phyloP scores from a whole-genome alignment of 2,329 filamentous ascomycete species.

The Ophiobolus disseminans region DNA sequence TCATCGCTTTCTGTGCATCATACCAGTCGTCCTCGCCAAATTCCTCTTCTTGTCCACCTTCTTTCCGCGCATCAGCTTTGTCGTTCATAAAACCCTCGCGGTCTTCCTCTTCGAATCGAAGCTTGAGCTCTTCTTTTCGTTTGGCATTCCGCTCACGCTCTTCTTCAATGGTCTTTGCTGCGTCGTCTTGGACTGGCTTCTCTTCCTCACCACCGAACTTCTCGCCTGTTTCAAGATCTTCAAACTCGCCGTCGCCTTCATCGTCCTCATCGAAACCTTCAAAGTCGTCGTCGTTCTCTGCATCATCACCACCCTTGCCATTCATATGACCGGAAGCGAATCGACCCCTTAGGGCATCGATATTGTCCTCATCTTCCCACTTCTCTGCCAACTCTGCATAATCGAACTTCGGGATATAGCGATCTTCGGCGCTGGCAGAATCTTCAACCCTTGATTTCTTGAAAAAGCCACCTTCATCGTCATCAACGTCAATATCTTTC shows the following conservation, averaged over 20 bases:
- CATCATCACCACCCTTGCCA: slow-evolving; percentile 42
- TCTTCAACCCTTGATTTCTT: slow-evolving; percentile 61
- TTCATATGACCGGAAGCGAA: slow-evolving; percentile 76
- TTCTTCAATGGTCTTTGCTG: slow-evolving; percentile 70
- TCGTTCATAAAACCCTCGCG: slow-evolving; percentile 94
- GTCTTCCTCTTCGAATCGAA: slow-evolving; percentile 97
- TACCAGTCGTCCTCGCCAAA: slow-evolving; percentile 99
- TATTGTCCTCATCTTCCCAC: slow-evolving; percentile 80
- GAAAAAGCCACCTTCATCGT: slow-evolving; percentile 70
- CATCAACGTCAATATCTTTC: slow-evolving; percentile 61
- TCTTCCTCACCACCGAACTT: slow-evolving; percentile 55
- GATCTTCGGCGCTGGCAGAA: slow-evolving; percentile 69
- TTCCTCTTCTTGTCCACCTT: slow-evolving; percentile 73
- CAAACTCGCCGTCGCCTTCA: slow-evolving; percentile 79
- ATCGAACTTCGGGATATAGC: slow-evolving; percentile 78
- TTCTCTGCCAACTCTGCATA: slow-evolving; percentile 82
- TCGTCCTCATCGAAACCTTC: slow-evolving; percentile 66
- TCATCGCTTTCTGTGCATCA: slow-evolving; percentile 89
- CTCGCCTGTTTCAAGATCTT: slow-evolving; percentile 83
- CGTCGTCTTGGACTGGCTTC: slow-evolving; percentile 51
- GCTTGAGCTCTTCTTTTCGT: slow-evolving; percentile 90
- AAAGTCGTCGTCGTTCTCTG: slow-evolving; percentile 62
- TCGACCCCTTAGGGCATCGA: slow-evolving; percentile 74
- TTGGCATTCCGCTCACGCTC: slow-evolving; percentile 91
- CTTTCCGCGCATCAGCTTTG: slow-evolving; percentile 76